Evolutionary conservation across 495 filamentous ascomycete species (phyloP), one percentile per base, ranked within the genome.

Genomic region (Lasiosphaeria ovina): DNA sequence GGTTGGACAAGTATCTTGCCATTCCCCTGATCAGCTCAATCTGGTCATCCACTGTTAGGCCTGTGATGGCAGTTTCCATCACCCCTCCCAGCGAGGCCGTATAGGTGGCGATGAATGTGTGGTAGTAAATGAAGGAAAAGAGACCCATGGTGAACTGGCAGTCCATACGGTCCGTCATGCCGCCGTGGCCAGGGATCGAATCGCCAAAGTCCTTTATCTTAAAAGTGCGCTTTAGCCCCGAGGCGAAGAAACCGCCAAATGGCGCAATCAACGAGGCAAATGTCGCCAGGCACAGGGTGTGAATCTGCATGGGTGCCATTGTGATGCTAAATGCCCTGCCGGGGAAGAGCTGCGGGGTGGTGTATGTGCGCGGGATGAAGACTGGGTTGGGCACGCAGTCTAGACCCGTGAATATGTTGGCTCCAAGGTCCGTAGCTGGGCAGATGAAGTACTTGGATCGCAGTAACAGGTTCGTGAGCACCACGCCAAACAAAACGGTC

Each of bases 71-170:
- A 38, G 83, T 81, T 79, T 98, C 93, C 63, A 99, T 88, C 35
- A 98, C 87, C 53, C 85, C 85, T 4, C 92, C 93, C 11, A 95
- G 87, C 58, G 80, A 89, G 8, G 89, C 85, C 66, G 88, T 89
- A 76, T 93, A 85, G 16, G 90, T 80, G 8, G 93, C 93, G 69
- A 99, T 94, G 72, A 99, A 99, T 68, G 91, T 93, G 73, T 96
- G 91, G 76, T 94, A 98, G 76, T 99, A 99, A 81, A 99, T 90
- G 76, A 89, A 98, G 11, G 95, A 85, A 67, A 99, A 98, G 79
- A 97, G 91, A 9, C 95, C 95, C 95, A 99, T 99, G 77, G 97
- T 98, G 78, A 97, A 97, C 71, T 99, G 95, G 76, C 95, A 99
- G 69, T 99, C 95, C 95, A 99, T 98, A 32, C 95, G 87, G 73